Percentiles rank a stretch among this genome's conserved stretches.
Conservation (phyloP, 768 basidiomycete genomes). For the Strobilomyces confusus region DNA sequence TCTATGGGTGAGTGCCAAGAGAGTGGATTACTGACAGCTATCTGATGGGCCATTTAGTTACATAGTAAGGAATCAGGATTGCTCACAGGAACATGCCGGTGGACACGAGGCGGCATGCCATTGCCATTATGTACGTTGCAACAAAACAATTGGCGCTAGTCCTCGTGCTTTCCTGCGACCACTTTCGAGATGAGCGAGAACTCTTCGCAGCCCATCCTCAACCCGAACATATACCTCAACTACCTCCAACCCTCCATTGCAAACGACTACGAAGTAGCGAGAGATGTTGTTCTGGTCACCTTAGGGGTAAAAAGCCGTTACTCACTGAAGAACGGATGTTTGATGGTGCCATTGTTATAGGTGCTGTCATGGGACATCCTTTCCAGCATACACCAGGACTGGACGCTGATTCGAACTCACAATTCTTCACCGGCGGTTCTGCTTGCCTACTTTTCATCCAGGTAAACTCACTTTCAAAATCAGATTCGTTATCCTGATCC, state of each 20-base stretch:
- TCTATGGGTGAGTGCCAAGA: not conserved
- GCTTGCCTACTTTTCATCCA: conserved; percentile 23
- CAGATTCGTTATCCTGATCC: conserved; percentile 1
- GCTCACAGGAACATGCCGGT: not conserved
- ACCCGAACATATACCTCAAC: conserved; percentile 23
- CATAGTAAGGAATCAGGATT: not conserved
- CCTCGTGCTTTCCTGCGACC: not conserved
- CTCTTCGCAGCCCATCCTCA: conserved; percentile 12
- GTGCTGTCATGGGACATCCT: conserved; percentile 27
- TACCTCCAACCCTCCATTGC: conserved; percentile 22
- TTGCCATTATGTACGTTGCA: not conserved
- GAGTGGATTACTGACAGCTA: not conserved
- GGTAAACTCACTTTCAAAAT: conserved; percentile 6
- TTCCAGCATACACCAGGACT: conserved; percentile 21
- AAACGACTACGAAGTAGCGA: conserved; percentile 16
- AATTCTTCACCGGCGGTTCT: conserved; percentile 12
- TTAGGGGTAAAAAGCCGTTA: conserved; percentile 13
- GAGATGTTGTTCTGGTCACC: conserved; percentile 17
- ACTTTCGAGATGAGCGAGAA: conserved; percentile 2
- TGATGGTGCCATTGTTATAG: conserved; percentile 8
- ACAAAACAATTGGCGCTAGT: not conserved
- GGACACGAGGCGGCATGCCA: not conserved
- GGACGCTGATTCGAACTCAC: conserved; percentile 13
- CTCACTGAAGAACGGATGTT: not conserved
- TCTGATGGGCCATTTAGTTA: no score